phyloP scores from a whole-genome alignment of 352 stramenopile genomes.

The Globisporangium ultimum region DNA sequence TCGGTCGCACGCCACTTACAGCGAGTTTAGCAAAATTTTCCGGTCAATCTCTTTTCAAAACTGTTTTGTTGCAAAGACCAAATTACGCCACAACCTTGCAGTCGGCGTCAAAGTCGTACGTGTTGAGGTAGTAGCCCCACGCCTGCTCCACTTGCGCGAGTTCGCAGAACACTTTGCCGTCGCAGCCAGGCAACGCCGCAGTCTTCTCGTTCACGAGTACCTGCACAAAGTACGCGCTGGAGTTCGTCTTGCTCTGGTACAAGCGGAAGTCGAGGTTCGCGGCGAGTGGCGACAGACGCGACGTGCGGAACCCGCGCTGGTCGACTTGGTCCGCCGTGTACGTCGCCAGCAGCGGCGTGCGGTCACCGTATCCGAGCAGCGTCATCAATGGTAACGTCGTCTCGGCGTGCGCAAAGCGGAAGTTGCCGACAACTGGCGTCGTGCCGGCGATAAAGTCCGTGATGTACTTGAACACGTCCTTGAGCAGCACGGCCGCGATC shows the following conservation, averaged over 20 bases:
- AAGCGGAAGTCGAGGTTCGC: constrained; percentile 53
- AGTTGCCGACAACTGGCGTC: constrained; percentile 23
- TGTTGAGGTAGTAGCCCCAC: constrained; percentile 25
- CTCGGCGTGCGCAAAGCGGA: constrained; percentile 56
- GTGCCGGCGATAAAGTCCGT: constrained; percentile 1
- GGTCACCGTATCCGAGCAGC: constrained; percentile 37
- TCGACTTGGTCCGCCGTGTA: constrained; percentile 25
- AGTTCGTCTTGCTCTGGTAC: constrained; percentile 18
- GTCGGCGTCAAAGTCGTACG: constrained; percentile 13
- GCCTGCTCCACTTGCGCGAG: constrained; percentile 19
- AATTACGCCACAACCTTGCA: constrained; percentile 3
- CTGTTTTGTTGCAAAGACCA: not conserved
- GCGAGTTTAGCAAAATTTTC: too few species aligned
- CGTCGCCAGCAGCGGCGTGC: constrained; percentile 23
- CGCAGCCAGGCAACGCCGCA: constrained; percentile 22
- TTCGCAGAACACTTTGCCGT: constrained; percentile 17
- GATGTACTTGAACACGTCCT: constrained; percentile 33
- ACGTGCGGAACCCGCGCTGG: constrained; percentile 32
- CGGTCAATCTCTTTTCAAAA: too few species aligned
- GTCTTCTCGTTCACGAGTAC: constrained; percentile 35
- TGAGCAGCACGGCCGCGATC: constrained; percentile 39
- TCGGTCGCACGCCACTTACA: too few species aligned
- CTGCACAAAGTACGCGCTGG: constrained; percentile 21
- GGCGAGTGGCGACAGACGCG: constrained; percentile 39
- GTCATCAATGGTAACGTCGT: constrained; percentile 52